Evolutionary conservation across 2,329 filamentous ascomycete species (phyloP).

Genomic region (Pseudogymnoascus sp.): DNA sequence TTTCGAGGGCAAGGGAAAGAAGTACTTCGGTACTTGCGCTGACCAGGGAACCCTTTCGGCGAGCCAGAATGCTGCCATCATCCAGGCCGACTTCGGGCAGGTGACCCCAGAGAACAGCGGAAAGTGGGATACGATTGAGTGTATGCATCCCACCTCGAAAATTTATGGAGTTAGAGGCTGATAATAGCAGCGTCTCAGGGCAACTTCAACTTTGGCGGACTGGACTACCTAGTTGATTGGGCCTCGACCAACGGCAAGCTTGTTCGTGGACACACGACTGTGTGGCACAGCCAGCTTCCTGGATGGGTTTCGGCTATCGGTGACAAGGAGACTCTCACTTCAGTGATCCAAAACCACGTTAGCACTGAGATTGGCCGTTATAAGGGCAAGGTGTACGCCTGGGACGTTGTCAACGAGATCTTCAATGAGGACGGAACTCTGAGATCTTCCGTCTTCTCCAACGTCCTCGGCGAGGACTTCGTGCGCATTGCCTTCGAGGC

Average conservation of each 20-base stretch:
- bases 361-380: constrained; percentile 49
- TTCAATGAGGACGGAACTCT: constrained; percentile 41
- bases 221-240: constrained; percentile 54
- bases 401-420: constrained; percentile 60
- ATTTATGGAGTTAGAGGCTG: neutral
- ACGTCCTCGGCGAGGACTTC: constrained; percentile 62
- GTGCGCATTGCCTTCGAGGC: constrained; percentile 63
- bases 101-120: constrained; percentile 63
- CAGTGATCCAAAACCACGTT: constrained; percentile 53
- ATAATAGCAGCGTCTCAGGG: constrained; percentile 30
- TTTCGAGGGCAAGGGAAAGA: constrained; percentile 56
- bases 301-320: constrained; percentile 51
- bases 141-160: constrained; percentile 14
- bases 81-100: constrained; percentile 55
- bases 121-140: constrained; percentile 58
- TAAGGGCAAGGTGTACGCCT: constrained; percentile 56
- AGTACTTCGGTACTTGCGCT: constrained; percentile 53
- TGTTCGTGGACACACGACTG: constrained; percentile 58
- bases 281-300: constrained; percentile 56
- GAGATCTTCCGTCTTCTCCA: constrained; percentile 55
- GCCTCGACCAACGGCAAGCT: constrained; percentile 48
- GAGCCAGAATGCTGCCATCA: constrained; percentile 46
- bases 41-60: constrained; percentile 46
- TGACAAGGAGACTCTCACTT: constrained; percentile 44
- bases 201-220: constrained; percentile 47